A percentile compares a stretch with the other conserved stretches of the same genome.
These are phyloP conservation scores for Salix suchowensis DNA, from an alignment of 345 rosid genomes.

Conservation along the genomic window DNA sequence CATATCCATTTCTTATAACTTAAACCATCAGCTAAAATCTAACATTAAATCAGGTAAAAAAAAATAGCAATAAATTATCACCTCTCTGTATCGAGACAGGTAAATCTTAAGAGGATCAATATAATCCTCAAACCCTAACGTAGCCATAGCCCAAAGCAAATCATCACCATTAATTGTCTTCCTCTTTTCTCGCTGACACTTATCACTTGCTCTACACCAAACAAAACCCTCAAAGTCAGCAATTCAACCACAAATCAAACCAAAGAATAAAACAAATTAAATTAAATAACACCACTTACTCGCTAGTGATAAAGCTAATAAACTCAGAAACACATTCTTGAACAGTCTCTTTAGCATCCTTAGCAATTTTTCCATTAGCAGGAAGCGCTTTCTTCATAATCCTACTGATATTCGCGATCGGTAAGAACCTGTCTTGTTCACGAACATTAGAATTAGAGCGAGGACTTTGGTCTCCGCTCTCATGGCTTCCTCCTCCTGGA, in stretches of 20 bases:
- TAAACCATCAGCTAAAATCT: neutral
- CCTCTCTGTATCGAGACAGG: slow-evolving; percentile 80
- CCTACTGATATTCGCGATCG: slow-evolving; percentile 90
- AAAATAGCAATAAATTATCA: slow-evolving; percentile 10
- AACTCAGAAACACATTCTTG: slow-evolving; percentile 98
- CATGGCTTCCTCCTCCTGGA: slow-evolving; percentile 75
- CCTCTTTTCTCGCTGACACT: slow-evolving; percentile 97
- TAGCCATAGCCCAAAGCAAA: slow-evolving; percentile 95
- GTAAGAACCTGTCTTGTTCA: slow-evolving; percentile 89
- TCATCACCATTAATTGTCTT: slow-evolving; percentile 96
- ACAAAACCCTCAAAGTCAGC: neutral
- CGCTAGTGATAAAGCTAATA: slow-evolving; percentile 97
- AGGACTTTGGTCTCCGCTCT: slow-evolving; percentile 90
- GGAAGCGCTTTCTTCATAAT: slow-evolving; percentile 94
- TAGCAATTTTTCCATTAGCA: slow-evolving; percentile 87
- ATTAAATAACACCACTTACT: slow-evolving; percentile 36
- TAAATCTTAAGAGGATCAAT: slow-evolving; percentile 84
- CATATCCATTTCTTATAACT: neutral
- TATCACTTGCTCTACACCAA: slow-evolving; percentile 82
- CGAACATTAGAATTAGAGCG: slow-evolving; percentile 55
- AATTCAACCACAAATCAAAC: slow-evolving; percentile 1
- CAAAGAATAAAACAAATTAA: neutral
- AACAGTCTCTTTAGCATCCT: slow-evolving; percentile 94
- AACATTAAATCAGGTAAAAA: neutral
- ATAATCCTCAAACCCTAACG: slow-evolving; percentile 94